A percentile compares a stretch with the other conserved stretches of the same genome.
Conservation (phyloP, 176 grass and related monocot genomes). For the Dendrocalamus sinicus region DNA sequence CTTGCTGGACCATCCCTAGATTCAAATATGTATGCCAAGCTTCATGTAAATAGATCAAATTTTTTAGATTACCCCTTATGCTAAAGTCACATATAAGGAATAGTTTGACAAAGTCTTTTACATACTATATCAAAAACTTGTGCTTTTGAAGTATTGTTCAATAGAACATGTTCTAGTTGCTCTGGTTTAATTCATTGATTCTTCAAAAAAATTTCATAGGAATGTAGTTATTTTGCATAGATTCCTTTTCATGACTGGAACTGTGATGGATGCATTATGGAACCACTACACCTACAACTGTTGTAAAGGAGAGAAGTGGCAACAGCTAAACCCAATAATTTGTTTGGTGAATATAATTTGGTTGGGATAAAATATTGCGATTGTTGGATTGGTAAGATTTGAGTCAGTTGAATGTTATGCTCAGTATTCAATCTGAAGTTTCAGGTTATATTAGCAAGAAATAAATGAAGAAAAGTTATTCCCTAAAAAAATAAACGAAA, state of each 20-base stretch:
- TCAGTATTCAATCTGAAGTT: no score
- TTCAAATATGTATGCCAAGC: constrained; percentile 36
- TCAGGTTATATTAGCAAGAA: no score
- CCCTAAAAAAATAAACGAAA: no score
- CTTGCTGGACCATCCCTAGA: constrained; percentile 20
- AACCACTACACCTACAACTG: not conserved
- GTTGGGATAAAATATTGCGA: not conserved
- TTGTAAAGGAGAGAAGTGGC: not conserved
- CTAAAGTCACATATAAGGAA: constrained; percentile 17
- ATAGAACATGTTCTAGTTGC: not conserved
- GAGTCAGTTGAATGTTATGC: not conserved
- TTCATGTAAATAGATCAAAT: constrained; percentile 6
- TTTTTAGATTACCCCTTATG: not conserved
- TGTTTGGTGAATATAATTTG: not conserved
- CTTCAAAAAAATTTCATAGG: not conserved
- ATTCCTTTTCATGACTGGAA: not conserved
- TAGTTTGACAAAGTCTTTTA: constrained; percentile 4
- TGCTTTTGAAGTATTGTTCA: not conserved
- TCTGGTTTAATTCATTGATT: not conserved
- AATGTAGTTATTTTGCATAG: not conserved
- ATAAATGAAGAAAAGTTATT: no score
- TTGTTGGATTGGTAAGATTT: not conserved
- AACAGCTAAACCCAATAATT: not conserved
- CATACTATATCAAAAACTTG: not conserved
- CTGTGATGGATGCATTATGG: not conserved